A percentile compares a stretch with the other conserved stretches of the same genome.
Evolutionary conservation across 2,329 filamentous ascomycete genomes (phyloP).

Genomic region (Dissoconium aciculare): DNA sequence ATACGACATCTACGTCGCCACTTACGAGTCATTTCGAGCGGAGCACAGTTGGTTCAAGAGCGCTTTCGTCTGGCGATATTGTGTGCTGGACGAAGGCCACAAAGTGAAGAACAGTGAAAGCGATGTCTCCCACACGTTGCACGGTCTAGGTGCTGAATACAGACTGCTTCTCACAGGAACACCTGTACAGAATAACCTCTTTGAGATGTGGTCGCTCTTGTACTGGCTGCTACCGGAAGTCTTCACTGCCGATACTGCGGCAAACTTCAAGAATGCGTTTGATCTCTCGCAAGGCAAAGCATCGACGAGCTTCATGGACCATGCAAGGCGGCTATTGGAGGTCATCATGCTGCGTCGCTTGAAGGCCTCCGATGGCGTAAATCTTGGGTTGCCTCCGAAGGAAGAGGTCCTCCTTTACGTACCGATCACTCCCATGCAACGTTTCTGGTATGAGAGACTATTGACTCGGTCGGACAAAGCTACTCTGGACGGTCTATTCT

Average conservation of each 20-base stretch:
- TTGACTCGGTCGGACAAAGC: constrained; percentile 39
- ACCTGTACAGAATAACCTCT: constrained; percentile 44
- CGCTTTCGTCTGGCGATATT: constrained; percentile 38
- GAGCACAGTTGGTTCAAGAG: constrained; percentile 37
- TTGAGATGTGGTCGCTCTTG: constrained; percentile 43
- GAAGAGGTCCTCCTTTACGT: constrained; percentile 43
- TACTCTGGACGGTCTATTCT: constrained; percentile 39
- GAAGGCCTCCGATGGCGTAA: constrained; percentile 40
- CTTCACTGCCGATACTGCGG: constrained; percentile 36
- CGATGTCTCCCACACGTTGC: constrained; percentile 29
- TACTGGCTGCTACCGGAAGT: constrained; percentile 46
- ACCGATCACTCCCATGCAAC: constrained; percentile 43
- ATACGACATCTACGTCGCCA: constrained; percentile 34
- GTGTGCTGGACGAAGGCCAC: constrained; percentile 41
- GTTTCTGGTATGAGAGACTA: constrained; percentile 43
- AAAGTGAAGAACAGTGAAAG: constrained; percentile 37
- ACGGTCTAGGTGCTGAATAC: constrained; percentile 32
- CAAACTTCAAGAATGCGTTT: constrained; percentile 41
- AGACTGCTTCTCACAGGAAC: constrained; percentile 40
- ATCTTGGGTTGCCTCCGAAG: constrained; percentile 42
- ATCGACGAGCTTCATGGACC: constrained; percentile 38
- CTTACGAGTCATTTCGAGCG: constrained; percentile 34
- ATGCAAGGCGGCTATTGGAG: constrained; percentile 38
- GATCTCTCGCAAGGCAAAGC: constrained; percentile 41
- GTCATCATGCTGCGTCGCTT: constrained; percentile 45